A percentile compares a stretch with the other conserved stretches of the same genome.
phyloP scores from a whole-genome alignment of 176 grass and related monocot species.

The Areca catechu region DNA sequence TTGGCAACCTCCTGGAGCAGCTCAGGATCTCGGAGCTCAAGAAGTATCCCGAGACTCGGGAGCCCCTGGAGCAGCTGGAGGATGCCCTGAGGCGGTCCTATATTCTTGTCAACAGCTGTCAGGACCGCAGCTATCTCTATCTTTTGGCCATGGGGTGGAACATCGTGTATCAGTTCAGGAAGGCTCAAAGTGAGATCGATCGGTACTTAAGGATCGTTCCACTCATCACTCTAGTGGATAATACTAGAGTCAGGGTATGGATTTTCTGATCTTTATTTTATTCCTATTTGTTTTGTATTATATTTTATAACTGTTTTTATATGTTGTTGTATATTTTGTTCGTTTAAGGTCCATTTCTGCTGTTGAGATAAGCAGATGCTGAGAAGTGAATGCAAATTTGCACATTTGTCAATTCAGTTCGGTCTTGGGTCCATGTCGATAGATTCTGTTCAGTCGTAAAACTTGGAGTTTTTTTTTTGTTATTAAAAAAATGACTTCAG shows the following conservation, averaged over 20 bases:
- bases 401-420: too few species aligned
- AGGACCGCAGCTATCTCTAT: slow-evolving; percentile 74
- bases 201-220: slow-evolving; percentile 78
- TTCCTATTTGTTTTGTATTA: too few species aligned
- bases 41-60: slow-evolving; percentile 85
- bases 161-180: slow-evolving; percentile 78
- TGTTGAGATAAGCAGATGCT: background rate
- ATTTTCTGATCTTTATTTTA: too few species aligned
- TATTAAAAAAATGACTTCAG: too few species aligned
- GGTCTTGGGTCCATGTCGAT: too few species aligned
- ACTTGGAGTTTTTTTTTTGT: too few species aligned
- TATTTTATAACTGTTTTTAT: too few species aligned
- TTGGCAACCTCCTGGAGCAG: slow-evolving; percentile 61
- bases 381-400: background rate
- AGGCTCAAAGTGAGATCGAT: slow-evolving; percentile 88
- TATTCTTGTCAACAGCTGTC: slow-evolving; percentile 63
- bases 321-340: too few species aligned
- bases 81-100: slow-evolving; percentile 53
- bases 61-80: slow-evolving; percentile 84
- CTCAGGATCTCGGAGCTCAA: slow-evolving; percentile 78
- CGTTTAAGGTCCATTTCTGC: too few species aligned
- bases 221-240: slow-evolving; percentile 86
- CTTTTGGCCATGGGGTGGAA: slow-evolving; percentile 91
- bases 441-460: too few species aligned
- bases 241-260: slow-evolving; percentile 56